A percentile compares a stretch with the other conserved stretches of the same genome.
Conservation (phyloP, 106 monocot species). For the Allium cepa region DNA sequence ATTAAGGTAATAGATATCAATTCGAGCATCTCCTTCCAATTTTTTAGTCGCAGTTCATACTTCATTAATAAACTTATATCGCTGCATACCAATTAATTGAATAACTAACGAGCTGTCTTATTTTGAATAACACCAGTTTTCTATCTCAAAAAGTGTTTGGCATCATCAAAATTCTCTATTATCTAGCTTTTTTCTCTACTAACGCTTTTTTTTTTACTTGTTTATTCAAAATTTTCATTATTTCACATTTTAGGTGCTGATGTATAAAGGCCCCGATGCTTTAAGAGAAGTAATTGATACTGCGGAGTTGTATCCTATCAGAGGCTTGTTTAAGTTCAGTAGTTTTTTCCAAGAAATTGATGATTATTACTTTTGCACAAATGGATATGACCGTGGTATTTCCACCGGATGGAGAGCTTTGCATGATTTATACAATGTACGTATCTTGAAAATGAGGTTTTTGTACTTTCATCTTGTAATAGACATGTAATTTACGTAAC, state of each 20-base stretch:
- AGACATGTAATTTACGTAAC: too few species aligned
- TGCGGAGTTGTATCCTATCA: constrained; percentile 84
- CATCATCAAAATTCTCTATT: too few species aligned
- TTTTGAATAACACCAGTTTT: too few species aligned
- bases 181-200: too few species aligned
- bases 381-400: constrained; percentile 55
- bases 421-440: constrained; percentile 73
- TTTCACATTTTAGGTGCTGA: constrained; percentile 33
- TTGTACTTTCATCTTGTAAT: too few species aligned
- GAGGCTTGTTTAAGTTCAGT: constrained; percentile 71
- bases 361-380: constrained; percentile 55
- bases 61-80: too few species aligned
- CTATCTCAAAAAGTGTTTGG: too few species aligned
- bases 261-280: constrained; percentile 42
- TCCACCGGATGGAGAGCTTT: constrained; percentile 82
- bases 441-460: constrained; percentile 7
- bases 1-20: too few species aligned
- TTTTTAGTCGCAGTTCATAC: too few species aligned
- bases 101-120: too few species aligned
- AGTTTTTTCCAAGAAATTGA: constrained; percentile 74
- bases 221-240: neutral
- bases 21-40: too few species aligned
- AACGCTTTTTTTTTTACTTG: neutral
- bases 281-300: constrained; percentile 48
- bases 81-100: too few species aligned